Base-by-base conservation (phyloP, 169 alveolate species). In the Cryptosporidium parvum region DNA sequence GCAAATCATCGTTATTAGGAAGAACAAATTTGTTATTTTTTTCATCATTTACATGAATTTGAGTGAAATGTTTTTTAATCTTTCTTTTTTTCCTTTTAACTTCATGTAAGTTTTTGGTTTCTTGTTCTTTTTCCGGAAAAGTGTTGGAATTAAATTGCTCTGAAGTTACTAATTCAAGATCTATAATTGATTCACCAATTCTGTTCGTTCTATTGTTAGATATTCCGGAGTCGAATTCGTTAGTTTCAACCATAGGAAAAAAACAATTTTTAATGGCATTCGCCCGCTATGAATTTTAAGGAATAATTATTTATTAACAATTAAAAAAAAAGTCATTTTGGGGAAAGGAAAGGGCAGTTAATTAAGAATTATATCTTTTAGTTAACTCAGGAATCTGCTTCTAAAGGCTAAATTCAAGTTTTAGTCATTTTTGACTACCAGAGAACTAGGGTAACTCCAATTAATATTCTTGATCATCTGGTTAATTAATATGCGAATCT, bases 401-500 rank as follows among this genome's bases (percentile, higher is more conserved):
- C 7, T 56, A n/a, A 3, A 21, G 23, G 12, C 12, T 23, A 26
- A 26, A n/a, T 23, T 9, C 5, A 9, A 21, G 35, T n/a, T 21
- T 56, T 23, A 23, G 18, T 56, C 4, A 23, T 26, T 56, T 23
- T 21, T 56, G 84, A 18, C 62, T 31, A 18, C 23, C 12, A 72
- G 67, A 72, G 85, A 5, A 9, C 16, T 52, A 35, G 29, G 85
- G 48, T 72, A 51, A 18, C 70, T 21, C 5, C 52, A 45, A 59
- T 21, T 8, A 69, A 5, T 39, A 4, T 33, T 51, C 14, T 53
- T 52, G 70, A 52, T 29, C 70, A 3, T 5, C 21, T 7, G 51
- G 33, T 5, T 29, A n/a, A 7, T 23, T 69, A 52, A 51, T 72
- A 72, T 72, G 53, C 31, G 51, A 70, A 72, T 72, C 70, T 72